Conservation (phyloP, 495 filamentous ascomycete genomes). For the Astrothelium subdiscretum region DNA sequence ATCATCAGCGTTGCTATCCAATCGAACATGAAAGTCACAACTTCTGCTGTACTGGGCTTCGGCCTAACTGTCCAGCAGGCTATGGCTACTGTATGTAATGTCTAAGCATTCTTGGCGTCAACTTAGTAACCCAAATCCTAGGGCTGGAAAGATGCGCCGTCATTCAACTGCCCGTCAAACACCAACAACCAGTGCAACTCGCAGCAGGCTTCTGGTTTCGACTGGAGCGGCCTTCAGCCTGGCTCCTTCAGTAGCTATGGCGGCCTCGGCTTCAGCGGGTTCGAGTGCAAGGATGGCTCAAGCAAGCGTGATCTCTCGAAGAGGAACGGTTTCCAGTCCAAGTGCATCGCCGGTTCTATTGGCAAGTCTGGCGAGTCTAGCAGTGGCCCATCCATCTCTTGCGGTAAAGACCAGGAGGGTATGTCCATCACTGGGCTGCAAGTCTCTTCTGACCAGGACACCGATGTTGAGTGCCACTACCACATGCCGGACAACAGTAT, state of each 20-base stretch:
- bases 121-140: background rate
- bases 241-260: conserved; percentile 60
- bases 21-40: conserved; percentile 36
- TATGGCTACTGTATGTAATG: conserved; percentile 41
- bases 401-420: conserved; percentile 36
- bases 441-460: conserved; percentile 59
- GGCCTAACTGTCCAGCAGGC: conserved; percentile 49
- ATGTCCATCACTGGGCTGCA: conserved; percentile 69
- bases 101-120: conserved; percentile 12
- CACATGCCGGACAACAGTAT: conserved; percentile 64
- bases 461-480: conserved; percentile 72
- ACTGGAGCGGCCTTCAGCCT: conserved; percentile 50
- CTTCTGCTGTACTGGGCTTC: conserved; percentile 32
- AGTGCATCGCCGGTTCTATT: conserved; percentile 42
- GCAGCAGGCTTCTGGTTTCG: conserved; percentile 54
- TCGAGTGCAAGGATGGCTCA: conserved; percentile 45
- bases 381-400: conserved; percentile 46
- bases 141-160: conserved; percentile 44
- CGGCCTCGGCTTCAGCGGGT: conserved; percentile 62
- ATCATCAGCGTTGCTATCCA: background rate
- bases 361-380: conserved; percentile 12
- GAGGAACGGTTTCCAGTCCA: conserved; percentile 36
- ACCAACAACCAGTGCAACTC: conserved; percentile 65
- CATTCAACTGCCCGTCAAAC: conserved; percentile 58
- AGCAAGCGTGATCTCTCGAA: conserved; percentile 33